Evolutionary conservation across 805 yeast species (phyloP), one percentile per base, ranked within the genome.

Genomic region (Kodamaea neixiangensis): DNA sequence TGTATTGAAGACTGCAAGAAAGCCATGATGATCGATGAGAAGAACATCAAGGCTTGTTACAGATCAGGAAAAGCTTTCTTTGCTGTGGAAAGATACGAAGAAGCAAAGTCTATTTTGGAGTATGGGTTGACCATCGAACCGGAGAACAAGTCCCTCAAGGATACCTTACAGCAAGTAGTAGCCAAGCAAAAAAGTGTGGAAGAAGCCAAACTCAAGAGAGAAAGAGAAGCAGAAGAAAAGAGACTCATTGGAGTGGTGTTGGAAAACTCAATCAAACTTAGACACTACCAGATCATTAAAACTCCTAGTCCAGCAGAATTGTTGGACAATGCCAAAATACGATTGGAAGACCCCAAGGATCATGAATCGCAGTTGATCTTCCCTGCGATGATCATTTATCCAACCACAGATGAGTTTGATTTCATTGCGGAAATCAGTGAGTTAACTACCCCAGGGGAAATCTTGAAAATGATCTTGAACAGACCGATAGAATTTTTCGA

Each of bases 1-100:
- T 89, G 96, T 63, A 85, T 94, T 56, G 87, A 86, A 55, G 97
- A 93, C 66, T 89, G 97, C 65, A 85, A 85, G 57, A 78, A 76
- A 46, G 90, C 89, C 5, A 69, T 94, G 54, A 64, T 71, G 45
- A 60, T 79, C 2, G 89, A 89, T 59, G 87, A 89, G 1, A 76
- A 73, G 53, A 89, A 86, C 61, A 73, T 86, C 44, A 94, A 94
- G 69, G 97, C 98, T 0, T 81, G 87, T 61, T 94, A 75, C 67
- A 77, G 98, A 58, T 83, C 96, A 45, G 93, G 89, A 0, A 86
- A 79, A 62, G 97, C 98, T 0, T 88, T 88, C 55, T 73, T 83
- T 49, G 78, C 80, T 0, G 75, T 94, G 5, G 87, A 80, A 21
- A 80, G 80, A 57, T 77, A 73, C 47, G 89, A 86, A 17, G 98